Percentiles rank a stretch among this genome's conserved stretches.
Evolutionary conservation across 805 yeast species (phyloP).

Genomic region (Schwanniomyces occidentalis): DNA sequence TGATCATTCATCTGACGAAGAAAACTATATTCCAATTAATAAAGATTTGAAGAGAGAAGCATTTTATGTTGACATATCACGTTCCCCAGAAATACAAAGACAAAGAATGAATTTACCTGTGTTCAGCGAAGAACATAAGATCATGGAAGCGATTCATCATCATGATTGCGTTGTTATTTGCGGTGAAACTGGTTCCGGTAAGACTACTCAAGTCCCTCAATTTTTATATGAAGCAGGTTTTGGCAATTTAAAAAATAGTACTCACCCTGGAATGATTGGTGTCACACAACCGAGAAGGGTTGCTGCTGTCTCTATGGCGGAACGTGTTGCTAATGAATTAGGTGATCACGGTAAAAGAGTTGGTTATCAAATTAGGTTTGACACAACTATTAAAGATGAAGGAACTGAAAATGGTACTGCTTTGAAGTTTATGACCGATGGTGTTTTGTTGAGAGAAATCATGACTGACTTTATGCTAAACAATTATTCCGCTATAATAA

Average conservation of each 20-base stretch:
- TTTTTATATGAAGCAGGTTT: constrained; percentile 91
- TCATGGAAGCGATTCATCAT: constrained; percentile 94
- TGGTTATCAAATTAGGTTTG: constrained; percentile 82
- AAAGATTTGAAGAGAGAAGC: constrained; percentile 57
- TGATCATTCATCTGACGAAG: constrained; percentile 68
- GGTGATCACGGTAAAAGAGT: constrained; percentile 72
- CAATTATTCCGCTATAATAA: constrained; percentile 82
- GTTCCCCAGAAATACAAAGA: constrained; percentile 66
- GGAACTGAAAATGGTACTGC: constrained; percentile 53
- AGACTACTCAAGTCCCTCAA: constrained; percentile 98
- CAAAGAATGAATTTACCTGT: constrained; percentile 81
- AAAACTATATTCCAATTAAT: constrained; percentile 58
- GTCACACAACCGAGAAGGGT: constrained; percentile 95
- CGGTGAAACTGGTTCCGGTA: constrained; percentile 99
- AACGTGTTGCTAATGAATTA: constrained; percentile 72
- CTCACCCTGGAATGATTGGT: constrained; percentile 88
- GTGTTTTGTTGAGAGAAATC: constrained; percentile 91
- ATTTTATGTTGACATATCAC: constrained; percentile 62
- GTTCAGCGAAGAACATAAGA: constrained; percentile 82
- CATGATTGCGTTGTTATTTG: constrained; percentile 88
- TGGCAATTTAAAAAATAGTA: constrained; percentile 59
- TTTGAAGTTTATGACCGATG: constrained; percentile 90
- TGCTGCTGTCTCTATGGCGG: constrained; percentile 90
- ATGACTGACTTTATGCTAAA: constrained; percentile 79
- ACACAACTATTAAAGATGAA: constrained; percentile 58